Percentiles rank a stretch among this genome's conserved stretches.
Evolutionary conservation across 768 basidiomycete species (phyloP).

Genomic region (Rhizopogon vinicolor): DNA sequence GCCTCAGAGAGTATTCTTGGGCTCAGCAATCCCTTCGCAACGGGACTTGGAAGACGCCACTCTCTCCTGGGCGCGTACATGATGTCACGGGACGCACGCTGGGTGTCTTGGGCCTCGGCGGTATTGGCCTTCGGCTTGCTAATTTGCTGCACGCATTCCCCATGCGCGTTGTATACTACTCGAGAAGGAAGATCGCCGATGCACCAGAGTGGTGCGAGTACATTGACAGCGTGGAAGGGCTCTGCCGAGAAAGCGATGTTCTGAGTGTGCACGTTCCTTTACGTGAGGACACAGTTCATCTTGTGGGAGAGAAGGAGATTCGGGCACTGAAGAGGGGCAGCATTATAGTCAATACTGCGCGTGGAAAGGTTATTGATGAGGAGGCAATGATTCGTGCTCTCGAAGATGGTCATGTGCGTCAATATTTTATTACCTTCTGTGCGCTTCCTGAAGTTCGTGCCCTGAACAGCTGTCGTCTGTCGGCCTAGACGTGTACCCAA

Average conservation of each 20-base stretch:
- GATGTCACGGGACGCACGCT: slow-evolving; percentile 68
- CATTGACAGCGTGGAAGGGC: slow-evolving; percentile 54
- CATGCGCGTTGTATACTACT: slow-evolving; percentile 87
- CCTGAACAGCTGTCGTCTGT: slow-evolving; percentile 61
- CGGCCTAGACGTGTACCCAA: slow-evolving; percentile 82
- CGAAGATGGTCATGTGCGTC: slow-evolving; percentile 80
- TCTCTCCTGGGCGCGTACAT: slow-evolving; percentile 44
- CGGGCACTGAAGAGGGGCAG: slow-evolving; percentile 71
- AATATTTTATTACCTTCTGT: neutral
- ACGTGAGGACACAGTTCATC: slow-evolving; percentile 62
- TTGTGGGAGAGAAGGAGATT: slow-evolving; percentile 75
- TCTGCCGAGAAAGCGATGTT: slow-evolving; percentile 73
- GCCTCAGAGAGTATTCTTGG: slow-evolving; percentile 66
- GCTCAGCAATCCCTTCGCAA: slow-evolving; percentile 51
- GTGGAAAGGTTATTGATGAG: slow-evolving; percentile 91
- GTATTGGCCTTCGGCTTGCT: slow-evolving; percentile 69
- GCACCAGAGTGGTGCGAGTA: slow-evolving; percentile 78
- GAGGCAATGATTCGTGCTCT: slow-evolving; percentile 81
- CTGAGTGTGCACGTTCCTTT: slow-evolving; percentile 86
- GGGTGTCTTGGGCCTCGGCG: slow-evolving; percentile 72
- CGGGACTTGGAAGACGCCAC: slow-evolving; percentile 56
- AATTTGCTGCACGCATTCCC: slow-evolving; percentile 75
- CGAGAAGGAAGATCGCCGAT: slow-evolving; percentile 47
- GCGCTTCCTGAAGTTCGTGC: neutral
- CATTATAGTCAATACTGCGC: slow-evolving; percentile 81